phyloP scores from a whole-genome alignment of 495 filamentous ascomycete genomes.

The Aspergillus hancockii region DNA sequence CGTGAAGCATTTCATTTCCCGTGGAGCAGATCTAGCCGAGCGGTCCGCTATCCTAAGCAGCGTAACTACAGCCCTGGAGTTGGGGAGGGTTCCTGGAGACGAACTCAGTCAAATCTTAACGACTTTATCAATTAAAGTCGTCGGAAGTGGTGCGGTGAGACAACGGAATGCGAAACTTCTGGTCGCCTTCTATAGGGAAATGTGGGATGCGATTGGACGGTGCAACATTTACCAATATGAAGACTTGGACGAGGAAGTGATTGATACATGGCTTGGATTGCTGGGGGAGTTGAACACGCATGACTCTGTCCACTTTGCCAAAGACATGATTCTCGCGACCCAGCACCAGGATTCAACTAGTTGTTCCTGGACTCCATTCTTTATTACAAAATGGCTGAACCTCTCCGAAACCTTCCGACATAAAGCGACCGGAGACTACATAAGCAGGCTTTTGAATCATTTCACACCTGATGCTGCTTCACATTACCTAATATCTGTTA shows the following conservation, averaged over 20 bases:
- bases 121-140: conserved; percentile 18
- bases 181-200: conserved; percentile 25
- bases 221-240: conserved; percentile 39
- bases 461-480: conserved; percentile 29
- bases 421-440: conserved; percentile 13
- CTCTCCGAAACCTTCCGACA: conserved; percentile 6
- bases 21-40: conserved; percentile 15
- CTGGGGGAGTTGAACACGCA: conserved; percentile 19
- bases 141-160: neutral
- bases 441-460: conserved; percentile 21
- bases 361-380: conserved; percentile 27
- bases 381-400: conserved; percentile 33
- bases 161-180: conserved; percentile 11
- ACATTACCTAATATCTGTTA: conserved; percentile 33
- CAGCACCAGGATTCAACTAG: conserved; percentile 17
- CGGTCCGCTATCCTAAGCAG: conserved; percentile 26
- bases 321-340: conserved; percentile 34
- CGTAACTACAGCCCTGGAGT: conserved; percentile 36
- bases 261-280: conserved; percentile 36
- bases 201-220: conserved; percentile 44
- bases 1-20: conserved; percentile 24
- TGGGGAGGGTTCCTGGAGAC: conserved; percentile 37
- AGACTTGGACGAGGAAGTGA: conserved; percentile 30
- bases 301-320: conserved; percentile 28
- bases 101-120: conserved; percentile 39